These are phyloP conservation scores for Scorias spongiosa DNA, from an alignment of 2,329 filamentous ascomycete species.

Conservation along the genomic window DNA sequence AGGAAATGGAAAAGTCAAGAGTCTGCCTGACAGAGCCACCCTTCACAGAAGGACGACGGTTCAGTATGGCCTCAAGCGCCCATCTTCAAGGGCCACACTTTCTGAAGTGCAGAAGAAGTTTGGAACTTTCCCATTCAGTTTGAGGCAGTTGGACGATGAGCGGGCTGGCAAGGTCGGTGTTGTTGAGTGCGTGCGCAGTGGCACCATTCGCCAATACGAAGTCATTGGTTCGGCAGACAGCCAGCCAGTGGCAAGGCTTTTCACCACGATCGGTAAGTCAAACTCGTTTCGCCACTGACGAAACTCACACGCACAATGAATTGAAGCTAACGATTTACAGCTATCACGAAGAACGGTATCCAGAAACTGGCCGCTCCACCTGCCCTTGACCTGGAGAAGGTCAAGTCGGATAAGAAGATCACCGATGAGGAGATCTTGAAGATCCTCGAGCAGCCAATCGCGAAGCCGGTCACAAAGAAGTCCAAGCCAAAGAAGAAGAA, in stretches of 20 bases:
- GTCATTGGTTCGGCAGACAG: constrained; percentile 87
- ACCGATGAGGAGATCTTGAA: constrained; percentile 88
- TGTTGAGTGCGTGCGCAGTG: constrained; percentile 85
- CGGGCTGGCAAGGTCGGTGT: constrained; percentile 89
- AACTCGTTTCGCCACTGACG: neutral
- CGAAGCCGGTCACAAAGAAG: constrained; percentile 46
- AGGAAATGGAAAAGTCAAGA: constrained; percentile 90
- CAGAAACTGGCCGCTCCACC: constrained; percentile 69
- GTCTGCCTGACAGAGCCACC: constrained; percentile 70
- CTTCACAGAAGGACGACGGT: constrained; percentile 85
- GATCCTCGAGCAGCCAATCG: constrained; percentile 77
- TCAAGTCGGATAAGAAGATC: constrained; percentile 96
- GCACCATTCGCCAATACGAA: constrained; percentile 91
- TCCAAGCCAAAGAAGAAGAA: constrained; percentile 89
- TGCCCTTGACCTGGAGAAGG: constrained; percentile 60
- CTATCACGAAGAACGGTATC: constrained; percentile 94
- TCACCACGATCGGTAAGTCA: constrained; percentile 84
- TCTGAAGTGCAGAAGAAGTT: constrained; percentile 97
- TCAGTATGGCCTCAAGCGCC: constrained; percentile 86
- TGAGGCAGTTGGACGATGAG: constrained; percentile 94
- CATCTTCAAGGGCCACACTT: constrained; percentile 78
- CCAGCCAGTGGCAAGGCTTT: constrained; percentile 66
- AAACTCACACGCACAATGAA: constrained; percentile 1
- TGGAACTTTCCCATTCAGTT: constrained; percentile 91
- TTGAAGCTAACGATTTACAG: constrained; percentile 30